phyloP scores from a whole-genome alignment of 176 grass and related monocot genomes.

The Avena eriantha region DNA sequence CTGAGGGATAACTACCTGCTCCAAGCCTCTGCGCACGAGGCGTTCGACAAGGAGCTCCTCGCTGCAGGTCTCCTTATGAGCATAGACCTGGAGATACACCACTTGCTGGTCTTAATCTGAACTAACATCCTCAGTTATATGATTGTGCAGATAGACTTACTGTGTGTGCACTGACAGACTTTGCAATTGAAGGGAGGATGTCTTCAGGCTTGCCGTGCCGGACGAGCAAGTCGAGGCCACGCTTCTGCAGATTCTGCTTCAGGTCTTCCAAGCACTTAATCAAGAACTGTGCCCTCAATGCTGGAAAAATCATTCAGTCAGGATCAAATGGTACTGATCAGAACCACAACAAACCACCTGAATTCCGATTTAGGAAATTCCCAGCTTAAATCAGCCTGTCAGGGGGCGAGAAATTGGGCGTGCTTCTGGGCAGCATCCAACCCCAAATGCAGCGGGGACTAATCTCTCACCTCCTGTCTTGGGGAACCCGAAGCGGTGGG shows the following conservation, averaged over 20 bases:
- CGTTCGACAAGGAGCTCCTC: constrained; percentile 77
- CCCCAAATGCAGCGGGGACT: not conserved
- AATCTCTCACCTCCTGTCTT: constrained; percentile 76
- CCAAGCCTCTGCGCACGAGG: constrained; percentile 59
- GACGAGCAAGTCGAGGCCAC: constrained; percentile 72
- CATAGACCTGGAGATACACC: constrained; percentile 64
- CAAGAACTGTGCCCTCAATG: constrained; percentile 72
- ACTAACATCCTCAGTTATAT: not conserved
- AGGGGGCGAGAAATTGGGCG: not conserved
- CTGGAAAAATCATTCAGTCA: constrained; percentile 37
- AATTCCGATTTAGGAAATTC: not conserved
- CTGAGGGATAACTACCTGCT: constrained; percentile 49
- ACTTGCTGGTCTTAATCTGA: not conserved
- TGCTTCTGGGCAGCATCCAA: not conserved
- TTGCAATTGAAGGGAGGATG: constrained; percentile 73
- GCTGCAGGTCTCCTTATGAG: constrained; percentile 82
- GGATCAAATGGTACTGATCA: not conserved
- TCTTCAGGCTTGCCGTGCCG: constrained; percentile 78
- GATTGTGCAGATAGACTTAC: constrained; percentile 46
- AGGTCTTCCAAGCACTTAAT: constrained; percentile 73
- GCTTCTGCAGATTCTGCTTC: constrained; percentile 71
- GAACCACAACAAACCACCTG: not conserved
- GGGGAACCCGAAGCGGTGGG: constrained; percentile 82
- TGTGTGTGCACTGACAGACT: constrained; percentile 71
- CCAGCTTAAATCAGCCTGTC: not conserved